Evolutionary conservation across 352 stramenopile species (phyloP).

Genomic region (Globisporangium cylindrosporum): DNA sequence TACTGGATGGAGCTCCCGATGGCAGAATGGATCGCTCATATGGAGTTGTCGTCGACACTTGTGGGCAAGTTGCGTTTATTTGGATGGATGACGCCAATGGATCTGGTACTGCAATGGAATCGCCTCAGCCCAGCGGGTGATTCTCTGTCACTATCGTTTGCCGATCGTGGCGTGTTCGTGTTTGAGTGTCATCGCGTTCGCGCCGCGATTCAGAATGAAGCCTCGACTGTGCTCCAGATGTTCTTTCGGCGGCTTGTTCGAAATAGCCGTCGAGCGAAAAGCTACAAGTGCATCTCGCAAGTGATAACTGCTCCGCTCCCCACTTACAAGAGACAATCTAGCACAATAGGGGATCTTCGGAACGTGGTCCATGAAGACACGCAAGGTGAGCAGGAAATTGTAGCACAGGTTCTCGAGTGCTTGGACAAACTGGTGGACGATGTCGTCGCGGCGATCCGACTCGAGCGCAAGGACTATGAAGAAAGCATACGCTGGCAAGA

Average conservation of each 20-base stretch:
- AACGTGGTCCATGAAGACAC: constrained; percentile 14
- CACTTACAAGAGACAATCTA: constrained; percentile 8
- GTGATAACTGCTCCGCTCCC: too few species aligned
- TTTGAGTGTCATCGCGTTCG: constrained; percentile 35
- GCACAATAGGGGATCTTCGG: constrained; percentile 7
- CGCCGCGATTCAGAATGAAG: constrained; percentile 28
- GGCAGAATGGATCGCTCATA: constrained; percentile 27
- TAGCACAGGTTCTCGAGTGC: constrained; percentile 24
- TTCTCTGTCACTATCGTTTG: constrained; percentile 25
- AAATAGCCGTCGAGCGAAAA: constrained; percentile 1
- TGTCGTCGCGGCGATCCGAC: constrained; percentile 19
- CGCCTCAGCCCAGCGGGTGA: constrained; percentile 24
- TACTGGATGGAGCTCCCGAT: constrained; percentile 41
- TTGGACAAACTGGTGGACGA: constrained; percentile 34
- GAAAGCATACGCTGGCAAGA: constrained; percentile 27
- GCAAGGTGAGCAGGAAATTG: constrained; percentile 25
- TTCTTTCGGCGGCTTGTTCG: constrained; percentile 21
- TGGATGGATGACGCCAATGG: constrained; percentile 32
- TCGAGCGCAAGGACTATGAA: constrained; percentile 22
- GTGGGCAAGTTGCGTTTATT: constrained; percentile 14
- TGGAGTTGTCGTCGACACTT: constrained; percentile 8
- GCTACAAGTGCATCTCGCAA: constrained; percentile 1
- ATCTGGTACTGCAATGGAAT: constrained; percentile 20
- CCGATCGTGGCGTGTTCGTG: constrained; percentile 37
- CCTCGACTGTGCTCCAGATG: constrained; percentile 36